phyloP scores from a whole-genome alignment of 2,329 filamentous ascomycete species.

The Fusarium subtropicale region DNA sequence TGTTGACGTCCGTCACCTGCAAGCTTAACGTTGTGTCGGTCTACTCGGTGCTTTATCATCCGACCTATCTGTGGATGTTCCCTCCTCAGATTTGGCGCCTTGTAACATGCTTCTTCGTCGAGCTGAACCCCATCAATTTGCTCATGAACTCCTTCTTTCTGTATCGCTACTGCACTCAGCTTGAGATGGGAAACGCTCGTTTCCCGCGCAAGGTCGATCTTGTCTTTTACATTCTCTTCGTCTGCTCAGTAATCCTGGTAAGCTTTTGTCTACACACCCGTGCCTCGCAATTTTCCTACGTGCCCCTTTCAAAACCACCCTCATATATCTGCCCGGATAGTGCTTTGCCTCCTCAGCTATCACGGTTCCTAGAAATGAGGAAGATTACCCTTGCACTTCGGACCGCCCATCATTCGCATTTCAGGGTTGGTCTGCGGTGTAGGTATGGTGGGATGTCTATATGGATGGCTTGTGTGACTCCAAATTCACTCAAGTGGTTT shows the following conservation, averaged over 20 bases:
- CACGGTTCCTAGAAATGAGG: conserved; percentile 87
- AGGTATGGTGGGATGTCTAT: conserved; percentile 80
- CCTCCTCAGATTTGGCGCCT: conserved; percentile 59
- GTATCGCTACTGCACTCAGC: conserved; percentile 79
- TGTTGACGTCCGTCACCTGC: conserved; percentile 70
- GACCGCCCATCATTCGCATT: conserved; percentile 75
- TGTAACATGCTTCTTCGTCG: conserved; percentile 57
- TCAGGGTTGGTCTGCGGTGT: conserved; percentile 72
- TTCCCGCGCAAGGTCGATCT: conserved; percentile 83
- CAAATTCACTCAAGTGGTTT: conserved; percentile 70
- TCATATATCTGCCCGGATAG: conserved; percentile 85
- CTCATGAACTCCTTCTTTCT: conserved; percentile 81
- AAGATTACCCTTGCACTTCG: conserved; percentile 78
- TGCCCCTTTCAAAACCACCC: conserved; percentile 49
- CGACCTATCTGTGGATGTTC: conserved; percentile 63
- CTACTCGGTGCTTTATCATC: conserved; percentile 63
- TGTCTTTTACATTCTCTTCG: conserved; percentile 82
- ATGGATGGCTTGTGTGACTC: conserved; percentile 75
- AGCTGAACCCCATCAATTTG: conserved; percentile 58
- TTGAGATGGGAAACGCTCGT: conserved; percentile 78
- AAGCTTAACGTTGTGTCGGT: conserved; percentile 65
- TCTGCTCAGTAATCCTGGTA: conserved; percentile 80
- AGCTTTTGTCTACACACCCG: conserved; percentile 57
- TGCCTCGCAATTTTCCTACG: conserved; percentile 34
- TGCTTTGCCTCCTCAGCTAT: conserved; percentile 73